Evolutionary conservation across 78 protist genomes (phyloP), one percentile per base, ranked within the genome.

Genomic region (Thecamonas trahens): DNA sequence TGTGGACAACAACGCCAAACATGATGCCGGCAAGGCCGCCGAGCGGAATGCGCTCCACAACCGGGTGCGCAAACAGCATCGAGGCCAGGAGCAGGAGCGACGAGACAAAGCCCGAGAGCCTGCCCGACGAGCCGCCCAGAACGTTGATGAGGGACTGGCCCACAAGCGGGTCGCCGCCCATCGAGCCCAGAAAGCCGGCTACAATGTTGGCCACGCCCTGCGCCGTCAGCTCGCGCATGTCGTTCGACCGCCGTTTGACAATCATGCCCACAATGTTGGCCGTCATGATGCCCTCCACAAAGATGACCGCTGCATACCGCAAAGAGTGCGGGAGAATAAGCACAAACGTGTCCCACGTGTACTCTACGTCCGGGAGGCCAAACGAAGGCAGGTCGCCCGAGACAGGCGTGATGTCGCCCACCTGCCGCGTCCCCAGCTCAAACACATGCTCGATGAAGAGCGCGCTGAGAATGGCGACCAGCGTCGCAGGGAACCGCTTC

Each of bases 151-250:
- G 0, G 13, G 63, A 31, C 17, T 17, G 63, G 18, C 45, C 63
- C 28, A 58, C 37, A 26, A 35, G 32, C 28, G 47, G 47, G 45
- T 35, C 42, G 47, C 63, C 63, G 20, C 63, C 63, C 47, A 58
- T 58, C 13, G n/a, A 4, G 63, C 63, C 44, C 13, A 58, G 20
- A 13, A 37, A 1, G 28, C 63, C 63, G 14, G 63, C 1, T 8
- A 58, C 28, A 37, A 34, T 5, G 63, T 58, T 58, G 44, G 28
- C 63, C 47, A 37, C 7, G 28, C 63, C 45, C 47, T 17, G 39
- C 26, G 63, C 44, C n/a, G 5, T 3, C 17, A 22, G 0, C 15
- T 32, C 47, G 31, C 7, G 40, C 7, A 0, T 6, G 26, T 1
- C 6, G 32, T 50, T 4, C 4, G 57, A 13, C 6, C 13, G n/a